Percentiles rank a stretch among this genome's conserved stretches.
phyloP scores from a whole-genome alignment of 208 protist species.

The Phytomonas serpens region DNA sequence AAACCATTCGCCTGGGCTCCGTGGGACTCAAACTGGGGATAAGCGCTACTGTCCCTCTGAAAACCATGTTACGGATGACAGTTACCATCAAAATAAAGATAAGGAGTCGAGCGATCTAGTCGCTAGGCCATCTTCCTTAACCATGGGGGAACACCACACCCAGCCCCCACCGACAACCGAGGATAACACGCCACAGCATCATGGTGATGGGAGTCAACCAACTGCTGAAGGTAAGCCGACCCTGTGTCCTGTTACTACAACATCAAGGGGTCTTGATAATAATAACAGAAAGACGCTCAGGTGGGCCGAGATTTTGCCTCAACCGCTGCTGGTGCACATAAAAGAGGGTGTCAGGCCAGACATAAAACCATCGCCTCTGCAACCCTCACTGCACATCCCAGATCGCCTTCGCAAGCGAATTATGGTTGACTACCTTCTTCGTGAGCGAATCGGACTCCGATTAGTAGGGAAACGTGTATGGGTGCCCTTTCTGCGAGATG shows the following conservation, averaged over 20 bases:
- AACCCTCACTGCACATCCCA: constrained; percentile 53
- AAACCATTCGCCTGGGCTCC: constrained; percentile 35
- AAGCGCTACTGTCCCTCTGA: constrained; percentile 12
- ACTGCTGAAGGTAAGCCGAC: not conserved
- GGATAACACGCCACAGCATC: not conserved
- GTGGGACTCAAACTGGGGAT: constrained; percentile 50
- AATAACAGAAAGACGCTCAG: not conserved
- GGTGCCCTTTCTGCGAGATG: not conserved
- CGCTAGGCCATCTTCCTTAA: not conserved
- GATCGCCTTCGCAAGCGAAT: constrained; percentile 39
- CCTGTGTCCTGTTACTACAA: not conserved
- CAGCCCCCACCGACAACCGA: not conserved
- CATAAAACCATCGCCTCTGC: constrained; percentile 35
- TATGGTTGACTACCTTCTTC: constrained; percentile 50
- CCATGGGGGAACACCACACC: not conserved
- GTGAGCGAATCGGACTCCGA: constrained; percentile 38
- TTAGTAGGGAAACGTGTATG: constrained; percentile 23
- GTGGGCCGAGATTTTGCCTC: not conserved
- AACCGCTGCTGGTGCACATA: not conserved
- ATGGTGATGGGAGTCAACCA: not conserved
- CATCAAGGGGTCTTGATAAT: not conserved
- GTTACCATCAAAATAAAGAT: not conserved
- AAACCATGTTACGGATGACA: not conserved
- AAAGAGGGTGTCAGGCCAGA: not conserved
- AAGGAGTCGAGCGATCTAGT: not conserved